Base-by-base conservation (phyloP, 495 filamentous ascomycete species). In the Trichoderma gamsii region DNA sequence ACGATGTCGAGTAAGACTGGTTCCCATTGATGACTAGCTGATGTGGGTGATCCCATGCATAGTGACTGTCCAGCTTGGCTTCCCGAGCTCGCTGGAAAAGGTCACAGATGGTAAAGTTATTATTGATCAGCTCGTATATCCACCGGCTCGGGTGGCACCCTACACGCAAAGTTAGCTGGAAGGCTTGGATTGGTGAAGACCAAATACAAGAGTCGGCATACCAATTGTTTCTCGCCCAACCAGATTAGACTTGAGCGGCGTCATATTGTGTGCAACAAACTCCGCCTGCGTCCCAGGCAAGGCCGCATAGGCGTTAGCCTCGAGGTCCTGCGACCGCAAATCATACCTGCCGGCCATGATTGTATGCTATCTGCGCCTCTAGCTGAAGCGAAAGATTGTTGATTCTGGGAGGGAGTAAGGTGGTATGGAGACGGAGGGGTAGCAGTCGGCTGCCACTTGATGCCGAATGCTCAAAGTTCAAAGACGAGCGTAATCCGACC, bases 31-130 rank as follows among this genome's bases (percentile, higher is more conserved):
- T 43, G 59, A 49, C 23, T 12, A 68, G 41, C 21, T 69, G 67
- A 25, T 71, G 69, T 41, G 71, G 65, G 65, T 71, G 69, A 1
- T 66, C 46, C 12, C 32, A 43, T 18, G 70, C 69, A 64, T 71
- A 69, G 64, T 69, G 73, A 8, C 38, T 41, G 7, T 64, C 59
- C 38, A 68, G 63, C 1, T 35, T 29, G 56, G 41, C 35, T 7
- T 8, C 2, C 18, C 49, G 18, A 18, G 59, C 25, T 43, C 59
- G 56, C 12, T 68, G 3, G 41, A 64, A 64, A n/a, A 63, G 16
- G 29, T 44, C 61, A 16, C 59, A 63, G 23, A 9, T 15, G 23
- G 67, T 64, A 21, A 68, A 63, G 35, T 64, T 51, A 18, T 63
- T 63, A 23, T 64, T 41, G 38, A 68, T 46, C 4, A 68, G 41